A percentile compares a stretch with the other conserved stretches of the same genome.
Evolutionary conservation across 2,329 filamentous ascomycete species (phyloP).

Genomic region (Decorospora gaudefroyi): DNA sequence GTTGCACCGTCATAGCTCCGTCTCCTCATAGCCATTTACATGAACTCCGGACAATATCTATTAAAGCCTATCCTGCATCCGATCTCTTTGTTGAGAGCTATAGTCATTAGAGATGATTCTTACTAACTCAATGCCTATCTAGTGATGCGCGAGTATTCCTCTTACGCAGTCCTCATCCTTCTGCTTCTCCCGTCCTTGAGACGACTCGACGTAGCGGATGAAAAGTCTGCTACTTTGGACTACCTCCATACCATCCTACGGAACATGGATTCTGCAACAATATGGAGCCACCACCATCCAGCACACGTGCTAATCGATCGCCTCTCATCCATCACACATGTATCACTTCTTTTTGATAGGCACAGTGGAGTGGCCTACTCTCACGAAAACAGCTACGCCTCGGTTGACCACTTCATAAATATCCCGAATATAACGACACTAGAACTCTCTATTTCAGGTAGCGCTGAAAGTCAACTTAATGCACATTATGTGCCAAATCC

Average conservation of each 20-base stretch:
- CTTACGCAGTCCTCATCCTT: slow-evolving; percentile 31
- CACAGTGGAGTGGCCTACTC: slow-evolving; percentile 20
- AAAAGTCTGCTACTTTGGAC: slow-evolving; percentile 24
- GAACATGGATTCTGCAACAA: slow-evolving; percentile 16
- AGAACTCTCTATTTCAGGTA: slow-evolving; percentile 20
- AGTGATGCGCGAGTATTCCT: slow-evolving; percentile 31
- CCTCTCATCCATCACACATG: slow-evolving; percentile 23
- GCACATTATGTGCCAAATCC: background rate
- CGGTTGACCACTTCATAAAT: slow-evolving; percentile 22
- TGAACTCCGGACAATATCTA: background rate
- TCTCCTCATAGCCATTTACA: background rate
- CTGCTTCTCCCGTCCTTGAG: slow-evolving; percentile 27
- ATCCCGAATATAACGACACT: slow-evolving; percentile 21
- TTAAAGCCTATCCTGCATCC: background rate
- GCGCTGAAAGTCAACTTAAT: background rate
- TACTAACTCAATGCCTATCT: slow-evolving; percentile 1
- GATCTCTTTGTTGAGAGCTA: background rate
- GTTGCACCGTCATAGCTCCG: too few relatives aligned
- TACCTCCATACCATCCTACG: slow-evolving; percentile 23
- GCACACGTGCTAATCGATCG: slow-evolving; percentile 16
- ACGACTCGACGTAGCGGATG: slow-evolving; percentile 25
- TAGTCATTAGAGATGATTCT: too few relatives aligned
- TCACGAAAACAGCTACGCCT: background rate
- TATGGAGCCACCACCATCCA: slow-evolving; percentile 11
- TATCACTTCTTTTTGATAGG: slow-evolving; percentile 28